phyloP scores from a whole-genome alignment of 345 rosid species.

The Moricandia moricandioides region DNA sequence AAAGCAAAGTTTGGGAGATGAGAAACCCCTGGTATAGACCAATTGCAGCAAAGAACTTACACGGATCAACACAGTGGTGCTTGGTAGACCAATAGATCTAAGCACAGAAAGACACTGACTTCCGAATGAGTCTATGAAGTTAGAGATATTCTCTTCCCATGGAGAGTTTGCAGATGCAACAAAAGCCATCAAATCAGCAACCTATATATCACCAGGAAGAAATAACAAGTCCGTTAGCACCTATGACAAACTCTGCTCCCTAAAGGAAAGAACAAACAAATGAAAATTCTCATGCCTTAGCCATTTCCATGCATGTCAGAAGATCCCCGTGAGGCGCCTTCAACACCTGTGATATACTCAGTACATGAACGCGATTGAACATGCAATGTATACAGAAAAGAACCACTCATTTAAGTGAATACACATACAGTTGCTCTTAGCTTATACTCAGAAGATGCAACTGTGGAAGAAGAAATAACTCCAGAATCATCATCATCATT shows the following conservation, averaged over 20 bases:
- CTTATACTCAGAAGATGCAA: slow-evolving; percentile 68
- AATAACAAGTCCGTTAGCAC: not conserved
- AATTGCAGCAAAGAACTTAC: not conserved
- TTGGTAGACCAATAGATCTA: too few relatives aligned
- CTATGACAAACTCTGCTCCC: not conserved
- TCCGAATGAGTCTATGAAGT: slow-evolving; percentile 80
- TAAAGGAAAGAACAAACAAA: slow-evolving; percentile 13
- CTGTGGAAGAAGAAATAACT: slow-evolving; percentile 23
- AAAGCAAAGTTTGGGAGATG: not conserved
- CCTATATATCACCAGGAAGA: slow-evolving; percentile 41
- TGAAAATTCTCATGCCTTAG: slow-evolving; percentile 53
- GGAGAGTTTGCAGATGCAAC: slow-evolving; percentile 63
- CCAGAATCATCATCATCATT: slow-evolving; percentile 52
- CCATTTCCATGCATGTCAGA: slow-evolving; percentile 83
- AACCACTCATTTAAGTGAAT: not conserved
- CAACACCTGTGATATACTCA: slow-evolving; percentile 44
- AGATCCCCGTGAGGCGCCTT: slow-evolving; percentile 89
- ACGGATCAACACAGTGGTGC: too few relatives aligned
- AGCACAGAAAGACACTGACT: slow-evolving; percentile 81
- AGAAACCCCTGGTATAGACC: not conserved
- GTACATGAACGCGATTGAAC: too few relatives aligned
- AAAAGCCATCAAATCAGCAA: slow-evolving; percentile 92
- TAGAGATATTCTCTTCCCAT: slow-evolving; percentile 33
- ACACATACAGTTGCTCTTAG: slow-evolving; percentile 65
- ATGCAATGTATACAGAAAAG: too few relatives aligned